Conservation (phyloP, 148 eudicot genomes). For the Nepenthes gracilis region DNA sequence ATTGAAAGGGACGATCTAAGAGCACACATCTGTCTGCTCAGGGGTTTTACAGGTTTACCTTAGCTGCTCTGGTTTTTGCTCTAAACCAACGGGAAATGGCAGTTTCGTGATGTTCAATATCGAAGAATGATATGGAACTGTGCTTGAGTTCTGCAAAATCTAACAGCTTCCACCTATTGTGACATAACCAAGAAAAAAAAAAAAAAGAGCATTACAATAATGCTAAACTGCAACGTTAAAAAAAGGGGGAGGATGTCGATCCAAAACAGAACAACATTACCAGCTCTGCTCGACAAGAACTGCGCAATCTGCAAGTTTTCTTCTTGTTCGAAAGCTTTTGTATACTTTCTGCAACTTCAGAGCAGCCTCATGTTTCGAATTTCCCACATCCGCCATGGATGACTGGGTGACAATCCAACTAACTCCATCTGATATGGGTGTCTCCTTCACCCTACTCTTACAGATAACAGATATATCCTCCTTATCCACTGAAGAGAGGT, state of each 20-base stretch:
- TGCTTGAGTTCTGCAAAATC: constrained; percentile 60
- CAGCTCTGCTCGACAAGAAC: constrained; percentile 57
- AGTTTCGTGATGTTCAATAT: constrained; percentile 41
- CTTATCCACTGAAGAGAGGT: constrained; percentile 7
- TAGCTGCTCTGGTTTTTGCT: constrained; percentile 58
- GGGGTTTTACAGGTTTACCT: constrained; percentile 18
- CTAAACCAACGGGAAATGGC: constrained; percentile 62
- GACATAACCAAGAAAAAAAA: neutral
- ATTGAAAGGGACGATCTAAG: neutral
- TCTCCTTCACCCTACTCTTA: constrained; percentile 1
- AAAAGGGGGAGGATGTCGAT: neutral
- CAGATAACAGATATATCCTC: constrained; percentile 3
- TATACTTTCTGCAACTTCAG: constrained; percentile 46
- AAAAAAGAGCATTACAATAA: neutral
- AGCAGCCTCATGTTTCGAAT: constrained; percentile 27
- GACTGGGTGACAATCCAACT: constrained; percentile 1
- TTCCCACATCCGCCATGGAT: neutral
- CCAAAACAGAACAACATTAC: constrained; percentile 7
- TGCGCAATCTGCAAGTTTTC: constrained; percentile 62
- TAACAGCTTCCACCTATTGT: constrained; percentile 46
- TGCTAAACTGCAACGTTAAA: neutral
- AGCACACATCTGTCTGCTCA: no score
- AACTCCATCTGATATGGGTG: neutral
- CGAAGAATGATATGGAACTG: constrained; percentile 59
- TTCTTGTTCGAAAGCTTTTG: constrained; percentile 51